Evolutionary conservation across 2,329 filamentous ascomycete genomes (phyloP).

Genomic region (Cryoendolithus antarcticus): DNA sequence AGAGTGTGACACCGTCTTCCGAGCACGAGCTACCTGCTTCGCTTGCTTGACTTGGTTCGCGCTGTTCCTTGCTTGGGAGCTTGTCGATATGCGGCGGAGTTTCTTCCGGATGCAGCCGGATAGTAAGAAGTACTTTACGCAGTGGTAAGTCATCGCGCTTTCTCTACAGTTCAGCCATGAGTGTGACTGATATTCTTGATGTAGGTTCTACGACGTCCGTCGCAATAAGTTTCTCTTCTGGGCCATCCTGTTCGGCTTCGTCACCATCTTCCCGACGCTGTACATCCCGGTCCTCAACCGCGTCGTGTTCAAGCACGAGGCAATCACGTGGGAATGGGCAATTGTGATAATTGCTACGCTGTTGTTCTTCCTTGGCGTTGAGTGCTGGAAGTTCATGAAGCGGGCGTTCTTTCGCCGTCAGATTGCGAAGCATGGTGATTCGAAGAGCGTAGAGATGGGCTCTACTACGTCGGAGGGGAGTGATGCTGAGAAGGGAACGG

Average conservation of each 20-base stretch:
- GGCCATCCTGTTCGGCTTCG: conserved; percentile 31
- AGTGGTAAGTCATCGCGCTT: conserved; percentile 36
- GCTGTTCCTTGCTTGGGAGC: conserved; percentile 67
- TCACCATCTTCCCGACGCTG: conserved; percentile 35
- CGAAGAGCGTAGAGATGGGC: too few species aligned
- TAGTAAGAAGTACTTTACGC: conserved; percentile 47
- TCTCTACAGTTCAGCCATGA: too few species aligned
- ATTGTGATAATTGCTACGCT: conserved; percentile 50
- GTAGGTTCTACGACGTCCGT: conserved; percentile 49
- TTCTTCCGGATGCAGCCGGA: conserved; percentile 64
- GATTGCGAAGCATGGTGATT: conserved; percentile 3
- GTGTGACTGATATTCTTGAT: too few species aligned
- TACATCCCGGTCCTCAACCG: conserved; percentile 60
- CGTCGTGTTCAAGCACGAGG: conserved; percentile 52
- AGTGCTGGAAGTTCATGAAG: conserved; percentile 58
- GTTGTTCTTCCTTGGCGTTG: conserved; percentile 52
- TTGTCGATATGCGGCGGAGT: conserved; percentile 57
- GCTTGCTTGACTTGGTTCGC: conserved; percentile 66
- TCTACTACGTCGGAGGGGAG: too few species aligned
- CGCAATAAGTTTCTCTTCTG: conserved; percentile 53
- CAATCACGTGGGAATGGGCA: conserved; percentile 58
- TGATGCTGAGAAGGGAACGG: too few species aligned
- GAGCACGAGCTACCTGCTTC: conserved; percentile 63
- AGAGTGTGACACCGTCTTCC: conserved; percentile 52
- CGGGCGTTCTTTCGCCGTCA: conserved; percentile 23